These are phyloP conservation scores for Talaromyces liani DNA, from an alignment of 495 filamentous ascomycete species.

Conservation along the genomic window DNA sequence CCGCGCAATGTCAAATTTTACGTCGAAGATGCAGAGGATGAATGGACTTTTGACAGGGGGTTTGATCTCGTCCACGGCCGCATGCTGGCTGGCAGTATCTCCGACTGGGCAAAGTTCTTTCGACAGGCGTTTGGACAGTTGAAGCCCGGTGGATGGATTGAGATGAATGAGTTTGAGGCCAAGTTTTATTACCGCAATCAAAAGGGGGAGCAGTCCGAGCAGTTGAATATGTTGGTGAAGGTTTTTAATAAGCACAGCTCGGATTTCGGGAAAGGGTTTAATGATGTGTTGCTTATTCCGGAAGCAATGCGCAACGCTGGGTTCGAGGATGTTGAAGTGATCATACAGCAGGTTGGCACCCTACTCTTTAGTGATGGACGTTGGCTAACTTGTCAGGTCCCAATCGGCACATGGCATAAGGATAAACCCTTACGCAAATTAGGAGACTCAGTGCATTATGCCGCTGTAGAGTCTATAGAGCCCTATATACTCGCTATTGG, in stretches of 20 bases:
- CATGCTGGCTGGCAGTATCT: slow-evolving; percentile 3
- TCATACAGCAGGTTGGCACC: slow-evolving; percentile 31
- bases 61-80: slow-evolving; percentile 41
- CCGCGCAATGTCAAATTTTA: slow-evolving; percentile 42
- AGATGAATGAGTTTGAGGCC: slow-evolving; percentile 44
- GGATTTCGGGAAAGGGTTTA: slow-evolving; percentile 31
- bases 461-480: not conserved
- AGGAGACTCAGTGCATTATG: not conserved
- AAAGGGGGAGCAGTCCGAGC: slow-evolving; percentile 23
- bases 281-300: slow-evolving; percentile 19
- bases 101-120: not conserved
- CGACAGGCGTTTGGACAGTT: not conserved
- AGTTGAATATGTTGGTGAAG: slow-evolving; percentile 8
- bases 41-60: slow-evolving; percentile 36
- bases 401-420: not conserved
- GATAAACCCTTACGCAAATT: not conserved
- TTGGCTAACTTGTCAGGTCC: not conserved
- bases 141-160: slow-evolving; percentile 32
- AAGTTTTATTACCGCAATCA: slow-evolving; percentile 28
- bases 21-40: slow-evolving; percentile 43
- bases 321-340: slow-evolving; percentile 28
- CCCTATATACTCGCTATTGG: not conserved
- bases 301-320: slow-evolving; percentile 24
- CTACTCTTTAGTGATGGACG: not conserved
- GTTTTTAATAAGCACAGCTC: slow-evolving; percentile 23